Base-by-base conservation (phyloP, 495 filamentous ascomycete species). In the Penicillium dipodomyicola region DNA sequence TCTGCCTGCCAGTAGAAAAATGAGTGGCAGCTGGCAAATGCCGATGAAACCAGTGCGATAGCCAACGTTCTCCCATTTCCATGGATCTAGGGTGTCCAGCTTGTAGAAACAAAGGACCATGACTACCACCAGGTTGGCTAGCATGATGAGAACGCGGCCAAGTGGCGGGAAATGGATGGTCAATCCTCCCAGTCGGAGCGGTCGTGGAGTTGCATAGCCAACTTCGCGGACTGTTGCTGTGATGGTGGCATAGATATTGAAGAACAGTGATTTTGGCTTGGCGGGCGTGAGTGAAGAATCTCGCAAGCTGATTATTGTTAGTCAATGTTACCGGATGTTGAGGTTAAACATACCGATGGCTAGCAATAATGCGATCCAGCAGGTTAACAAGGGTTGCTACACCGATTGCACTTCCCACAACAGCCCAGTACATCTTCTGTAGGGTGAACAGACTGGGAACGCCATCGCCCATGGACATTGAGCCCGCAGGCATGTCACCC, bases 1-100 rank as follows among this genome's bases (percentile, higher is more conserved):
- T 76, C 90, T 89, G n/a, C 85, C 86, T 9, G 90, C 83, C 20
- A 96, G 82, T 25, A 94, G 78, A 65, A 89, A 89, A 45, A 96
- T 75, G 14, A 96, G 65, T 3, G 91, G 91, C n/a, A 96, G 65
- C 69, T 96, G 91, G n/a, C 82, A 84, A 54, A 91, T 77, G 17
- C 89, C 81, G 35, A 96, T 77, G 77, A 85, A 92, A 7, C 85
- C 91, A 42, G 84, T 84, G 40, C 90, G 85, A 65, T 86, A 92
- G 8, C 83, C 91, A 52, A 94, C 81, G 48, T 83, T 75, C 67
- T 95, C 89, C 78, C 81, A 89, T 39, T 70, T 59, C 71, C 73
- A 77, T 32, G 70, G 61, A 50, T 79, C 59, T 43, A 59, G 4
- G 5, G 69, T 66, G 57, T 77, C 67, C 7, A 77, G 62, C 23